Evolutionary conservation across 1,284 basidiomycete genomes (phyloP).

Genomic region (Irpex lacteus): DNA sequence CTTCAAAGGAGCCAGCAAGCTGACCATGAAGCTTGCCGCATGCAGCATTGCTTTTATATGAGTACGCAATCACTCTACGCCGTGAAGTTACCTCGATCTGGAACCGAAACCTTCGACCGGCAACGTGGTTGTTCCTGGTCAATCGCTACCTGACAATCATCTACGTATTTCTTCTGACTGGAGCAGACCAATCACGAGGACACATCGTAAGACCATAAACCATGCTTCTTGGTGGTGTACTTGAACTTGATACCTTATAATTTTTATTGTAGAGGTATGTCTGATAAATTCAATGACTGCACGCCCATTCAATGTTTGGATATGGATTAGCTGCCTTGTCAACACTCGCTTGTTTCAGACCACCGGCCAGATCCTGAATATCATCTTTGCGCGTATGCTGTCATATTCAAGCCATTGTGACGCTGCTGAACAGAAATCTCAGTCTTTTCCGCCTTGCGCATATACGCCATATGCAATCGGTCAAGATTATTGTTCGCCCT

Average conservation of each 20-base stretch:
- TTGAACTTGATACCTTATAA: background rate
- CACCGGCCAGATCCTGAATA: background rate
- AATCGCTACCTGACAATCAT: conserved; percentile 8
- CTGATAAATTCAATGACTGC: background rate
- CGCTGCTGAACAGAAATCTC: background rate
- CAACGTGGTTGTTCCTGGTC: conserved; percentile 1
- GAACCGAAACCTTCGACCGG: background rate
- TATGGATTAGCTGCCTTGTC: background rate
- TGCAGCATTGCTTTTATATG: conserved; percentile 4
- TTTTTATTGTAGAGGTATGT: background rate
- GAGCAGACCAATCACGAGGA: background rate
- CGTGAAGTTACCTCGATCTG: conserved; percentile 2
- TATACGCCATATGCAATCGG: conserved; percentile 2
- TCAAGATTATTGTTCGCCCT: background rate
- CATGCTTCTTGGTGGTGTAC: background rate
- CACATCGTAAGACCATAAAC: background rate
- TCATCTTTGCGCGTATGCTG: background rate
- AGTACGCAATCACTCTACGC: conserved; percentile 2
- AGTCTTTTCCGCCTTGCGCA: conserved; percentile 1
- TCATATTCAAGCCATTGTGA: background rate
- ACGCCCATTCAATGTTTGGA: background rate
- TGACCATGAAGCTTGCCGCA: background rate
- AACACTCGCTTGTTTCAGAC: background rate
- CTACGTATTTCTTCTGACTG: background rate
- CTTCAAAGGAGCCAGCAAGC: background rate